Evolutionary conservation across 306 rosid species (phyloP), one percentile per base, ranked within the genome.

Genomic region (Fragaria nilgerrensis): DNA sequence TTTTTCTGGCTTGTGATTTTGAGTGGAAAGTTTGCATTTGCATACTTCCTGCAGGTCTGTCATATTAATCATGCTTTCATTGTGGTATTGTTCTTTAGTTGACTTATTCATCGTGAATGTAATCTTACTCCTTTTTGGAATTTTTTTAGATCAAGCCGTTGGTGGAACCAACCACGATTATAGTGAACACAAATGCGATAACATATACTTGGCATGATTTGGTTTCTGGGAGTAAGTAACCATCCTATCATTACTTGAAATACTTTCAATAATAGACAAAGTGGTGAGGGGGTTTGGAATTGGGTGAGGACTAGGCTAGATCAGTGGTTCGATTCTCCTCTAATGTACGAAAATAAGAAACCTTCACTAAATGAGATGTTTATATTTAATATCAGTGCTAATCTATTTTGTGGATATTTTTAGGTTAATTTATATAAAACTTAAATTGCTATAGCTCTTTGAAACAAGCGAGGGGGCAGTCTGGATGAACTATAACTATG

Each of bases 31-130:
- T 94, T 92, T 78, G 39, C 97, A 0, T 94, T 92, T 85, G 97
- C 98, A 16, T 94, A 94, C 88, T 94, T 94, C 80, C 93, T 94
- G 62, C 97, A 86, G 98, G 98, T 94, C 77, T 47, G 89, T 63
- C 14, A 37, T 68, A 23, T 63, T 27, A 5, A 59, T 34, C 39
- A 48, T 41, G 25, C 9, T 73, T 12, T 2, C 41, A n/a, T 76
- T 50, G 77, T 44, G 10, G 11, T 62, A 53, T 62, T n/a, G 49
- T 77, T n/a, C 17, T 20, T 37, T 36, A 14, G 52, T 34, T 36
- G 36, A 62, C 47, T 45, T 41, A 10, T 36, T 68, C 7, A 70
- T 23, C 7, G 45, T 55, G 68, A 27, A 27, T 49, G 71, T 5
- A 22, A 37, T 56, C 22, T 7, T 8, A 22, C 27, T 27, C 3